phyloP scores from a whole-genome alignment of 2,329 filamentous ascomycete species.

The Talaromyces sp. region DNA sequence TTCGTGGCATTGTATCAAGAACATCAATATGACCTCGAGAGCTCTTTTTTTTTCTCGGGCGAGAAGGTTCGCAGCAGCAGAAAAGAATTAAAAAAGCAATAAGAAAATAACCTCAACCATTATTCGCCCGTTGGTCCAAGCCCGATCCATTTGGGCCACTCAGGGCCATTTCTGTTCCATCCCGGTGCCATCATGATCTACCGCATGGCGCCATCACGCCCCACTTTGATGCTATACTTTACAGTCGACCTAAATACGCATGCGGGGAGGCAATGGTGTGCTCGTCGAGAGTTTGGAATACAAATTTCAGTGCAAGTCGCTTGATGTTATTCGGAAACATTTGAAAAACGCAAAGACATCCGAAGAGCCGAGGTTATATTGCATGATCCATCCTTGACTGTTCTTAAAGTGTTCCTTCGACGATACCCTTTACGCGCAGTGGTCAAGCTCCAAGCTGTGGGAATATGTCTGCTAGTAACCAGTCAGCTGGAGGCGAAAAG shows the following conservation, averaged over 20 bases:
- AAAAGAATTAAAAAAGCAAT: neutral
- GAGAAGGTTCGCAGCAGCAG: slow-evolving; percentile 7
- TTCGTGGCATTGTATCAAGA: neutral
- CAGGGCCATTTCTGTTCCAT: neutral
- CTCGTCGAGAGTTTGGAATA: slow-evolving; percentile 4
- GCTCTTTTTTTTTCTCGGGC: slow-evolving; percentile 15
- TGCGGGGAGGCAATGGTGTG: slow-evolving; percentile 15
- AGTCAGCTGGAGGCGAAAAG: slow-evolving; percentile 20
- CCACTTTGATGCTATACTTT: slow-evolving; percentile 39
- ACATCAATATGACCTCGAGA: neutral
- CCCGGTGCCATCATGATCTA: slow-evolving; percentile 7
- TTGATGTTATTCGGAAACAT: neutral
- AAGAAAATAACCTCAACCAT: neutral
- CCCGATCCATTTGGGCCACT: slow-evolving; percentile 12
- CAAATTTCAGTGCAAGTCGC: neutral
- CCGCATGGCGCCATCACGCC: slow-evolving; percentile 37
- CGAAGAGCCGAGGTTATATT: too few species aligned
- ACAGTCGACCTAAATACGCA: slow-evolving; percentile 10
- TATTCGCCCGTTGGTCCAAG: neutral
- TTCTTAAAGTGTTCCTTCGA: too few species aligned
- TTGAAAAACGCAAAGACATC: too few species aligned
- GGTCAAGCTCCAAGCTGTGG: neutral
- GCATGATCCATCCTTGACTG: too few species aligned
- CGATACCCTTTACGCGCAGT: neutral
- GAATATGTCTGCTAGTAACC: slow-evolving; percentile 3